These are phyloP conservation scores for Grosmannia clavigera DNA, from an alignment of 2,329 filamentous ascomycete genomes.

Conservation along the genomic window DNA sequence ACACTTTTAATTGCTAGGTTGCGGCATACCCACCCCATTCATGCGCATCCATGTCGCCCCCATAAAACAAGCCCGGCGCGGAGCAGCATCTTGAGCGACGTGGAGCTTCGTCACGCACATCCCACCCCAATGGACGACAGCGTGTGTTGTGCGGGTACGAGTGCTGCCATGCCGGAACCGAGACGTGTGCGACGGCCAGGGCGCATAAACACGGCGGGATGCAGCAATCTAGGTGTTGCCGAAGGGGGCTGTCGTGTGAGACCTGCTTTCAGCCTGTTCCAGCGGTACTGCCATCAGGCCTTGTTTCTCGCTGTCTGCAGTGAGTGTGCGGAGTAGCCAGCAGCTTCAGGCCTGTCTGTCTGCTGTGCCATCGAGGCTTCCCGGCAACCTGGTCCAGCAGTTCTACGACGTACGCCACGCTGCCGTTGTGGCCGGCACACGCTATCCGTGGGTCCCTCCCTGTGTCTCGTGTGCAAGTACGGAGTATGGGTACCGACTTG, in stretches of 20 bases:
- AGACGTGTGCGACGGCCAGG: not conserved
- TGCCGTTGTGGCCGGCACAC: not conserved
- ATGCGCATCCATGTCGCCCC: slow-evolving; percentile 27
- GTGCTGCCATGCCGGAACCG: not conserved
- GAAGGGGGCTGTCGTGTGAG: slow-evolving; percentile 6
- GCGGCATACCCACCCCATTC: slow-evolving; percentile 31
- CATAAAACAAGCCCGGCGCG: not conserved
- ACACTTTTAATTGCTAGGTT: slow-evolving; percentile 35
- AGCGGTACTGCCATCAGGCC: no score
- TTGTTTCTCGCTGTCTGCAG: no score
- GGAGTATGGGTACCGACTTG: not conserved
- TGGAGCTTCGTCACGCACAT: not conserved
- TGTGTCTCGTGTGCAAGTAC: not conserved
- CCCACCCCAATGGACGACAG: slow-evolving; percentile 2
- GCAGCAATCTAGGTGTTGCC: slow-evolving; percentile 23
- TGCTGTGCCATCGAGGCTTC: not conserved
- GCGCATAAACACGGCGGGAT: not conserved
- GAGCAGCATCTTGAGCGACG: not conserved
- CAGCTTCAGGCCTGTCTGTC: no score
- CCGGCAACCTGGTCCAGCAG: not conserved
- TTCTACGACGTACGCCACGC: not conserved
- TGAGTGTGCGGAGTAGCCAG: no score
- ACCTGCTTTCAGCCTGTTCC: no score
- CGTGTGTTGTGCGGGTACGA: not conserved
- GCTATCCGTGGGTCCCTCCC: not conserved